Evolutionary conservation across 495 filamentous ascomycete genomes (phyloP).

Genomic region (Aspergillus wentii): DNA sequence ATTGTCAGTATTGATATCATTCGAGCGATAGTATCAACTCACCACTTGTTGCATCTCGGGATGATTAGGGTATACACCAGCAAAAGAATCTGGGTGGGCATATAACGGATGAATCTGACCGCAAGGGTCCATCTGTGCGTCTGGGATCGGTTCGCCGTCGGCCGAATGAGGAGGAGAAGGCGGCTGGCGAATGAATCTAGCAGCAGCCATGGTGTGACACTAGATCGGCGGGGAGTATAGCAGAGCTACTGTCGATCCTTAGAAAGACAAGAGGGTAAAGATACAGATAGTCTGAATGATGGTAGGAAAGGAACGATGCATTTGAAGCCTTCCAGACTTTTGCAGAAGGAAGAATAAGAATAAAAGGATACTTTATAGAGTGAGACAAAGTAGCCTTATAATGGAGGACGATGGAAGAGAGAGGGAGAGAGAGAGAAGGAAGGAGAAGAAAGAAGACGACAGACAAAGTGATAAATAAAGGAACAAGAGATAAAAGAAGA

Average conservation of each 20-base stretch:
- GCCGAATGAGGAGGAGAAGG: slow-evolving; percentile 25
- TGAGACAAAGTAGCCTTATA: background rate
- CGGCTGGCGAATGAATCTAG: slow-evolving; percentile 5
- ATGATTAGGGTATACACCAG: too few species aligned
- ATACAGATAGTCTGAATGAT: too few species aligned
- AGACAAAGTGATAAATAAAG: background rate
- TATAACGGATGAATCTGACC: slow-evolving; percentile 11
- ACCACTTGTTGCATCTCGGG: slow-evolving; percentile 11
- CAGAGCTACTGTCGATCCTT: background rate
- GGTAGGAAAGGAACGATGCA: too few species aligned
- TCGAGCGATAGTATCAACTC: too few species aligned
- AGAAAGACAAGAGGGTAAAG: slow-evolving; percentile 1
- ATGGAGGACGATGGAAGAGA: background rate
- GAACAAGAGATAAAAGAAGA: slow-evolving; percentile 1
- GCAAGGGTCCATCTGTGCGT: slow-evolving; percentile 10
- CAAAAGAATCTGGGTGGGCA: slow-evolving; percentile 1
- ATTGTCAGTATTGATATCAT: too few species aligned
- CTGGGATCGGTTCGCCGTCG: slow-evolving; percentile 10
- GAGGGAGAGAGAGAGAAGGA: slow-evolving; percentile 1
- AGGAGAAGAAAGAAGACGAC: background rate
- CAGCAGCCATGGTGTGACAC: slow-evolving; percentile 1
- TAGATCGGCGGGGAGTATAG: slow-evolving; percentile 1
- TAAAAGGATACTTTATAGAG: background rate
- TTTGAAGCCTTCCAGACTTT: too few species aligned
- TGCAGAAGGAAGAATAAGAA: background rate